Base-by-base conservation (phyloP, 75 land plant genomes). In the Gnetum montanum region DNA sequence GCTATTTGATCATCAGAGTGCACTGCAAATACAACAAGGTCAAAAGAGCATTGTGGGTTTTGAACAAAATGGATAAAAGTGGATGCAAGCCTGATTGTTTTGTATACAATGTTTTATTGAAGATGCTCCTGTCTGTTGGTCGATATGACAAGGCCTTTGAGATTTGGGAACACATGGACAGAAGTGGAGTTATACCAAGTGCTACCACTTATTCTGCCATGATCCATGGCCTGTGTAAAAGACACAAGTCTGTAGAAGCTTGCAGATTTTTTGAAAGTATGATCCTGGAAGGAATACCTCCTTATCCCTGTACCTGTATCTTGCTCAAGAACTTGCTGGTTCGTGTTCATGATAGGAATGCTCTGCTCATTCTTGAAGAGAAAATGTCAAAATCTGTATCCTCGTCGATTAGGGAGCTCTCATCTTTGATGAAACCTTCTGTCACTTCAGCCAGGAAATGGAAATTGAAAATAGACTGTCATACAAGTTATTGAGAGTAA, bases 261-360 rank as follows among this genome's bases (percentile, higher is more conserved):
- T 71, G 69, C 28, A 67, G 64, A 13, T 82, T 68, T 49, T 82
- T 82, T 41, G 86, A 78, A 63, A 54, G 35, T 61, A 83, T 79
- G 82, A 54, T 83, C 23, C 79, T 78, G 34, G 86, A 83, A 58
- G 86, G 86, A 6, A 71, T 83, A 43, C 86, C 82, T 1, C 82
- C 86, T 12, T 83, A 75, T 54, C 15, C 56, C 20, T 31, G 62
- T 5, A 83, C 82, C 10, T 76, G 78, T 59, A 70, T 62, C 22
- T 15, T 78, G 44, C 60, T 83, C 46, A 78, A 75, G 56, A 61
- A 67, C 53, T 54, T 62, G 3, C 65, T 83, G 8, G 8, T 71
- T 43, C 47, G 38, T 46, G 7, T 50, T 8, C 70, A 75, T 8
- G 16, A 65, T 4, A 23, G 31, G 26, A 69, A 67, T 10, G 43